Evolutionary conservation across 2,329 filamentous ascomycete species (phyloP).

Genomic region (Epichloe glyceriae): DNA sequence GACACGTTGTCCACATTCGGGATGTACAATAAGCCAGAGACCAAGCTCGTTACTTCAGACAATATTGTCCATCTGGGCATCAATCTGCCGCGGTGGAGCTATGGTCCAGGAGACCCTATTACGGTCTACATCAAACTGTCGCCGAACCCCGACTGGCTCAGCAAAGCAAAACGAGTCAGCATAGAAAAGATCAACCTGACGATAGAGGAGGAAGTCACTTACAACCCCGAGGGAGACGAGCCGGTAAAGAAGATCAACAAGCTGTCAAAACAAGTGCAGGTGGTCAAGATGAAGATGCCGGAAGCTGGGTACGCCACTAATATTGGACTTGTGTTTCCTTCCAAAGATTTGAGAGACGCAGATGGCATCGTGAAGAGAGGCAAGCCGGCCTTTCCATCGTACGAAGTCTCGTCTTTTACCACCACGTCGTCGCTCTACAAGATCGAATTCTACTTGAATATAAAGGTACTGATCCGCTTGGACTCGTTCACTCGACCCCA

Average conservation of each 20-base stretch:
- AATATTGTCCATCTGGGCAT: constrained; percentile 86
- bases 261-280: constrained; percentile 70
- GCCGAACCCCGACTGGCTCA: constrained; percentile 83
- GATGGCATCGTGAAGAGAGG: constrained; percentile 80
- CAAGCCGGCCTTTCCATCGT: constrained; percentile 78
- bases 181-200: constrained; percentile 88
- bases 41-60: constrained; percentile 72
- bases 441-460: constrained; percentile 90
- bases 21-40: constrained; percentile 97
- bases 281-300: constrained; percentile 71
- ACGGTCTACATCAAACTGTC: constrained; percentile 91
- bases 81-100: constrained; percentile 89
- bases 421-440: constrained; percentile 92
- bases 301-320: constrained; percentile 90
- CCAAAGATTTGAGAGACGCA: constrained; percentile 72
- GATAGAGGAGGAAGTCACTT: constrained; percentile 98
- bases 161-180: constrained; percentile 80
- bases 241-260: constrained; percentile 81
- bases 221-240: constrained; percentile 94
- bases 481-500: background rate
- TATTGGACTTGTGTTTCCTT: constrained; percentile 78
- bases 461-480: constrained; percentile 54
- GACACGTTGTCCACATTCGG: constrained; percentile 96
- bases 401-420: constrained; percentile 81
- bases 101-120: constrained; percentile 87